phyloP scores from a whole-genome alignment of 805 yeast species.

The Hanseniaspora hatyaiensis region DNA sequence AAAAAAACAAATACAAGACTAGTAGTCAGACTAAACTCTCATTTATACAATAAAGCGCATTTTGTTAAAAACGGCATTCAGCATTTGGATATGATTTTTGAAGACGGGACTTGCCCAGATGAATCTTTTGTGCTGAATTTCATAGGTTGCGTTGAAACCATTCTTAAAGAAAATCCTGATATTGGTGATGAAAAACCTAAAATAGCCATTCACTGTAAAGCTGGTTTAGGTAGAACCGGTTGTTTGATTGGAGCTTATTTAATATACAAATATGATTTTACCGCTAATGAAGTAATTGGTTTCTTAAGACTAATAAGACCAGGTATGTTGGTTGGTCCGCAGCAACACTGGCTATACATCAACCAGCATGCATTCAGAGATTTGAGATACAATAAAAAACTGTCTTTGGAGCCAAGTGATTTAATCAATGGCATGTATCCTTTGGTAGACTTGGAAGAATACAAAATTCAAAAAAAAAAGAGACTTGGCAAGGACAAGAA shows the following conservation, averaged over 20 bases:
- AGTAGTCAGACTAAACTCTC: constrained; percentile 87
- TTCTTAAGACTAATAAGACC: constrained; percentile 94
- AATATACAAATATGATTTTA: constrained; percentile 91
- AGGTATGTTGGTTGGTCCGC: constrained; percentile 99
- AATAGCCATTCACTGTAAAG: constrained; percentile 98
- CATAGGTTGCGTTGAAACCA: constrained; percentile 88
- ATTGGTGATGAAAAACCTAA: constrained; percentile 30
- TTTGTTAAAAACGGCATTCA: constrained; percentile 73
- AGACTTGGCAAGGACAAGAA: constrained; percentile 29
- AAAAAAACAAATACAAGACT: constrained; percentile 61
- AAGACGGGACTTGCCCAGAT: constrained; percentile 96
- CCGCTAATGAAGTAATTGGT: constrained; percentile 93
- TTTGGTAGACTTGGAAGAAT: constrained; percentile 50
- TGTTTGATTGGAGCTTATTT: constrained; percentile 95
- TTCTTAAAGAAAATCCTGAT: constrained; percentile 33
- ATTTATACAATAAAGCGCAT: constrained; percentile 72
- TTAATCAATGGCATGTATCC: constrained; percentile 58
- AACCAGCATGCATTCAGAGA: constrained; percentile 94
- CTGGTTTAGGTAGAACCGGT: constrained; percentile 96
- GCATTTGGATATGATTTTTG: constrained; percentile 92
- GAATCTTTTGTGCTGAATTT: constrained; percentile 85
- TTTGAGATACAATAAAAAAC: constrained; percentile 85
- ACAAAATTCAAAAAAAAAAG: constrained; percentile 40
- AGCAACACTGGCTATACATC: constrained; percentile 94
- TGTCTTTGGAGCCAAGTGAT: constrained; percentile 55